Base-by-base conservation (phyloP, 2,329 filamentous ascomycete species). In the Cordyceps farinosa region DNA sequence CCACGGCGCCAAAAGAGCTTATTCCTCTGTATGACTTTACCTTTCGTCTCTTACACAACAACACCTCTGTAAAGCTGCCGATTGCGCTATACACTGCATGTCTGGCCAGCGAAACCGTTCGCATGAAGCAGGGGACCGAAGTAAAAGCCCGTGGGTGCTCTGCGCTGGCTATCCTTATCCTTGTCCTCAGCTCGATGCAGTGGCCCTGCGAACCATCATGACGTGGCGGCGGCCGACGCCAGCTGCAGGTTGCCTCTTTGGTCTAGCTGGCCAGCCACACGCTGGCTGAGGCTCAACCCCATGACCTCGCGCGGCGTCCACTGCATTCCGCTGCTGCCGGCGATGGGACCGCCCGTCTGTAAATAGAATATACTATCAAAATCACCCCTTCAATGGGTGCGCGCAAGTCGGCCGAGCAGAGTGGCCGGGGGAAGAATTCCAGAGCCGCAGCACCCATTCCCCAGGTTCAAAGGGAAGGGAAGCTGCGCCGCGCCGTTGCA, bases 141-240 rank as follows among this genome's bases (percentile, higher is more conserved):
- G 55, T 44, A 40, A 9, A 22, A 36, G 22, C 13, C 15, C 30
- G 15, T 58, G 38, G 44, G 15, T 58, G 38, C 32, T 38, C n/a
- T 38, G 29, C 30, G 27, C 15, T 9, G 53, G 32, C 5, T 32
- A 34, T 17, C 22, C 22, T 22, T 22, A 22, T 17, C 22, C 11
- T 38, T 22, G 50, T 53, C n/a, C 34, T 53, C 50, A 51, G 48
- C 45, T 13, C n/a, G 22, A 29, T 32, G 52, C 27, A 22, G 38
- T 55, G 52, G 15, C 29, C 11, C 54, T 47, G 54, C 55, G 55
- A 58, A 48, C 55, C 42, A 58, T 48, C 32, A 38, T 58, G 55
- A 58, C 55, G 55, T 58, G 55, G 55, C 55, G 30, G 55, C 17
- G 30, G 55, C 17, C 55, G 44, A 58, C 55, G 44, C 55, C 44